These are phyloP conservation scores for Colletotrichum magnum DNA, from an alignment of 2,329 filamentous ascomycete species.

Conservation along the genomic window DNA sequence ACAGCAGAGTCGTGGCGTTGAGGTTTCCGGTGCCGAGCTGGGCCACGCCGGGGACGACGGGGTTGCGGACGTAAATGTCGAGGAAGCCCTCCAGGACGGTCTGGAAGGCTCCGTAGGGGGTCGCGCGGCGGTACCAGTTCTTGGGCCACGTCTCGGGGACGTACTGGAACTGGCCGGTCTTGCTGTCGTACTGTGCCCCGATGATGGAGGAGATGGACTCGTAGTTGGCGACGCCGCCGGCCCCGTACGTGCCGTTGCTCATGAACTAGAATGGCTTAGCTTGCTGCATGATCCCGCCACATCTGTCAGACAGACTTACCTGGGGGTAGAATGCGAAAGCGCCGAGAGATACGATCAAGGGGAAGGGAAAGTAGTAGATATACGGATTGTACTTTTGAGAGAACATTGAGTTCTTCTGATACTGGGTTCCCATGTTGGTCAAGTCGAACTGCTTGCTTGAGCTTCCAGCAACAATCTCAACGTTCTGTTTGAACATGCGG, in stretches of 20 bases:
- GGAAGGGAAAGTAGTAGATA: conserved; percentile 35
- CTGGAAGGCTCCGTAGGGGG: conserved; percentile 26
- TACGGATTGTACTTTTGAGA: conserved; percentile 36
- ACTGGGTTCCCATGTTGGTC: conserved; percentile 33
- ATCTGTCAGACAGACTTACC: not conserved
- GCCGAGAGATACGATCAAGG: conserved; percentile 26
- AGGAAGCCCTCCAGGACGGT: conserved; percentile 17
- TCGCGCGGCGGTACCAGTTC: conserved; percentile 36
- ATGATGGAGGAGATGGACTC: conserved; percentile 35
- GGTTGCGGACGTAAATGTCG: conserved; percentile 26
- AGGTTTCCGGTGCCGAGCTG: conserved; percentile 27
- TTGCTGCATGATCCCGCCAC: not conserved
- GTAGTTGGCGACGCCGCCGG: conserved; percentile 33
- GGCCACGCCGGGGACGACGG: conserved; percentile 5
- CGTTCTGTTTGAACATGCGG: conserved; percentile 35
- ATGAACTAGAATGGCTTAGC: conserved; percentile 15
- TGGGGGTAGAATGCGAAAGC: conserved; percentile 34
- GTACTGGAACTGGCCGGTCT: conserved; percentile 32
- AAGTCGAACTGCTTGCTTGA: conserved; percentile 30
- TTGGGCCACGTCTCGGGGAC: conserved; percentile 36
- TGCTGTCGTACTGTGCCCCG: conserved; percentile 28
- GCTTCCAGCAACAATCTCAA: conserved; percentile 28
- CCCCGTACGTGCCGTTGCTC: conserved; percentile 33
- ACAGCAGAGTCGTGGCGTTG: conserved; percentile 29
- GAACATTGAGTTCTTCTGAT: conserved; percentile 29